phyloP scores from a whole-genome alignment of 805 yeast genomes.

The Saccharomycopsis fibuligera region DNA sequence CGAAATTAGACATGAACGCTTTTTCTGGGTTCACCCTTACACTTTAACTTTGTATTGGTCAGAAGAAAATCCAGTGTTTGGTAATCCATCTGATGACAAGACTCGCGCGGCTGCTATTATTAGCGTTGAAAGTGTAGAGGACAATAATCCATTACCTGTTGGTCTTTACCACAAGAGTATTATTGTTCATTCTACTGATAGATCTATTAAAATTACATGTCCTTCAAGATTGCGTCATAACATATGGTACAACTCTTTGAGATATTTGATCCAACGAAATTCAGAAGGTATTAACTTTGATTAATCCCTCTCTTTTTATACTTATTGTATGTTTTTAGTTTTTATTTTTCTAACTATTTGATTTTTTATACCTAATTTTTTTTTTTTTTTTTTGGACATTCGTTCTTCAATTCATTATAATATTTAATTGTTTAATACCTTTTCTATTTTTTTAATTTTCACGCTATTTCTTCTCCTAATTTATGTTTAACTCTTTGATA shows the following conservation, averaged over 20 bases:
- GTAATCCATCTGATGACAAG: constrained; percentile 57
- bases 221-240: constrained; percentile 83
- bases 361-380: not conserved
- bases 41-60: constrained; percentile 90
- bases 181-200: constrained; percentile 56
- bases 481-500: no score
- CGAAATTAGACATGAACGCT: constrained; percentile 81
- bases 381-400: no score
- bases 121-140: constrained; percentile 73
- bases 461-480: no score
- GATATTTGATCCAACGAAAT: constrained; percentile 64
- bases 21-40: constrained; percentile 96
- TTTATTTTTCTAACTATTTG: not conserved
- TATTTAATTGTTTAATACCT: no score
- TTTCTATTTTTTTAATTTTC: no score
- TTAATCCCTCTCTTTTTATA: not conserved
- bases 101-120: constrained; percentile 78
- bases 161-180: constrained; percentile 85
- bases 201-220: constrained; percentile 74
- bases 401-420: no score
- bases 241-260: constrained; percentile 82
- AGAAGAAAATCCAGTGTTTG: constrained; percentile 65
- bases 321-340: not conserved
- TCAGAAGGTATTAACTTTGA: constrained; percentile 50
- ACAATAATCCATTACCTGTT: constrained; percentile 81